These are phyloP conservation scores for Neostapfia colusana DNA, from an alignment of 176 grass and related monocot genomes.

Conservation along the genomic window DNA sequence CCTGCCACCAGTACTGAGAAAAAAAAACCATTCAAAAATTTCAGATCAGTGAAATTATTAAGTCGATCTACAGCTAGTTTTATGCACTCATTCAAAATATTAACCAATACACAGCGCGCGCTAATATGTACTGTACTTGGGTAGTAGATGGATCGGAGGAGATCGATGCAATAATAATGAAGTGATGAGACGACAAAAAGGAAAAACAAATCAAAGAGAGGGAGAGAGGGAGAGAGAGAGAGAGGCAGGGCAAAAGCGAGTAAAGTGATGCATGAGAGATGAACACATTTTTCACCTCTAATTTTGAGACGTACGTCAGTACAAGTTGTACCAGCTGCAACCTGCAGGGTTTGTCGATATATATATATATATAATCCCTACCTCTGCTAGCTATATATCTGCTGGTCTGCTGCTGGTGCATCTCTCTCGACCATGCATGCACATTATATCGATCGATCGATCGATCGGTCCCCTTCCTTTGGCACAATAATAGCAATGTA, in stretches of 20 bases:
- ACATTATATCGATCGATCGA: constrained; percentile 26
- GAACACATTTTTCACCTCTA: constrained; percentile 21
- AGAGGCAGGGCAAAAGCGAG: neutral
- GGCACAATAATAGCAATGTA: constrained; percentile 63
- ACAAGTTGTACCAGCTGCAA: constrained; percentile 27
- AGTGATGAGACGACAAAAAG: no score
- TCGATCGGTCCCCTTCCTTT: constrained; percentile 40
- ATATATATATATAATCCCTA: no score
- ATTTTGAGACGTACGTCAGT: constrained; percentile 22
- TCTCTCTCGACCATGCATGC: neutral
- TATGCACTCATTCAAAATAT: no score
- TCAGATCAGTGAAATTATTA: no score
- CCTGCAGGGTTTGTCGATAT: constrained; percentile 35
- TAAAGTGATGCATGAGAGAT: neutral
- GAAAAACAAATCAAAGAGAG: neutral
- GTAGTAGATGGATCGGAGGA: no score
- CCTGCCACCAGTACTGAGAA: neutral
- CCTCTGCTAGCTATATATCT: neutral
- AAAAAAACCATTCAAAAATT: neutral
- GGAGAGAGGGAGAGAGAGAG: no score
- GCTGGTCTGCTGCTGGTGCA: neutral
- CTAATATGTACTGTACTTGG: no score
- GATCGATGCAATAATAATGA: neutral
- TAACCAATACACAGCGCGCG: no score
- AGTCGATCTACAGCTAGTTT: no score